Evolutionary conservation across 2,329 filamentous ascomycete genomes (phyloP), one percentile per base, ranked within the genome.

Genomic region (Ceratocystis alfenasii): DNA sequence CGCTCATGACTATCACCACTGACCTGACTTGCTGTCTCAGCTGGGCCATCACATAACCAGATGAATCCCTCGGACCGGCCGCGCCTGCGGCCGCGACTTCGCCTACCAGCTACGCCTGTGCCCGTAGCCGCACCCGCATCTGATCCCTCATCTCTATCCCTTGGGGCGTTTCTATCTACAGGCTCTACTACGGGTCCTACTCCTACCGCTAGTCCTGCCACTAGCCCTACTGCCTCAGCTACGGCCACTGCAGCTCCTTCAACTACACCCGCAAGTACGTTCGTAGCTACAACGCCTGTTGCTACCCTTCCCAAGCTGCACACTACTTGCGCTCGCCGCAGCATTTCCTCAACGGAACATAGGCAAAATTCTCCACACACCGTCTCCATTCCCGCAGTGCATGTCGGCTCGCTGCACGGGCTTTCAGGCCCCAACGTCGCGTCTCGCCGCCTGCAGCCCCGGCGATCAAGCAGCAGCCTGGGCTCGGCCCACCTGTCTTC

Each of bases 11-110:
- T 41, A 61, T 45, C 59, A 41, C n/a, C 59, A 15, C 17, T 17
- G 30, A 36, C n/a, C 10, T 41, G 33, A 61, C 59, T 61, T 61
- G 30, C 30, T 61, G n/a, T 33, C 30, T 57, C 53, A 57, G 53
- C 53, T 57, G 53, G 53, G 53, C 53, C 28, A 57, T 57, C 4
- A 57, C 53, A 30, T 57, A 57, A 57, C 53, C 36, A 57, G n/a
- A 57, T 57, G 53, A 57, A 57, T 57, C 53, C 28, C 30, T 7
- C 25, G 53, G 28, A 57, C 53, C 53, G 53, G 30, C 53, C 53
- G 22, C 53, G 22, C 10, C 53, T 28, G 53, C 53, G 53, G 22
- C 53, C 22, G 17, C 53, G 53, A 12, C 53, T 6, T 30, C 53
- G 53, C 53, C 53, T 17, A 28, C 28, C 53, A 15, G 36, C 36